Conservation (phyloP, 331 rosid species). For the Rhamnella rubrinervis region DNA sequence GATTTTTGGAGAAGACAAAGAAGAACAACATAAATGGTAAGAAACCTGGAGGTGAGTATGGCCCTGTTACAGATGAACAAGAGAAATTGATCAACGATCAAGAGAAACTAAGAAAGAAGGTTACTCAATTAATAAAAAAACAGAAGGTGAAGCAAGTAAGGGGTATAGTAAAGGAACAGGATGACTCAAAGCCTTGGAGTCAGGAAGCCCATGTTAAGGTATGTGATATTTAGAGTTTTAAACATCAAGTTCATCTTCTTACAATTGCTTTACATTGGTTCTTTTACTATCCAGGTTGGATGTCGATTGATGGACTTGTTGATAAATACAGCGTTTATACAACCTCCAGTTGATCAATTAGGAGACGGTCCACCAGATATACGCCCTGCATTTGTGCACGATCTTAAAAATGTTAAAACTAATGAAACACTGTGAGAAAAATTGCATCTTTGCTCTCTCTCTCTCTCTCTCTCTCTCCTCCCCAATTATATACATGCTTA, state of each 20-base stretch:
- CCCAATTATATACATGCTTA: conserved; percentile 3
- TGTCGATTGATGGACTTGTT: conserved; percentile 63
- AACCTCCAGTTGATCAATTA: conserved; percentile 65
- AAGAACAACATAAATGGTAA: conserved; percentile 28
- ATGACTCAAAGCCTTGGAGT: conserved; percentile 79
- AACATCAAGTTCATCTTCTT: conserved; percentile 17
- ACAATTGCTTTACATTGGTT: conserved; percentile 21
- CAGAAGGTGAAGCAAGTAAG: conserved; percentile 59
- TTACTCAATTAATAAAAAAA: conserved; percentile 50
- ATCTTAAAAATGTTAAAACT: conserved; percentile 42
- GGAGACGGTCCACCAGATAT: conserved; percentile 76
- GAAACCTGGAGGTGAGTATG: conserved; percentile 37
- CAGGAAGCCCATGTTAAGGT: conserved; percentile 94
- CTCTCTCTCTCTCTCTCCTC: neutral
- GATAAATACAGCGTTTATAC: conserved; percentile 80
- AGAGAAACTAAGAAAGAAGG: conserved; percentile 46
- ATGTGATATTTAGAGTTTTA: conserved; percentile 29
- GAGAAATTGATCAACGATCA: conserved; percentile 33
- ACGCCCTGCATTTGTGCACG: conserved; percentile 77
- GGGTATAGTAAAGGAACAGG: conserved; percentile 49
- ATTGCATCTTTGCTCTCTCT: conserved; percentile 18
- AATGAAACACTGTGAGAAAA: conserved; percentile 62
- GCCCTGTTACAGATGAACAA: conserved; percentile 24
- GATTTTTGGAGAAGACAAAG: conserved; percentile 60
- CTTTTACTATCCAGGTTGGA: conserved; percentile 63